These are phyloP conservation scores for Pythium sp. DNA, from an alignment of 352 stramenopile species.

Conservation along the genomic window DNA sequence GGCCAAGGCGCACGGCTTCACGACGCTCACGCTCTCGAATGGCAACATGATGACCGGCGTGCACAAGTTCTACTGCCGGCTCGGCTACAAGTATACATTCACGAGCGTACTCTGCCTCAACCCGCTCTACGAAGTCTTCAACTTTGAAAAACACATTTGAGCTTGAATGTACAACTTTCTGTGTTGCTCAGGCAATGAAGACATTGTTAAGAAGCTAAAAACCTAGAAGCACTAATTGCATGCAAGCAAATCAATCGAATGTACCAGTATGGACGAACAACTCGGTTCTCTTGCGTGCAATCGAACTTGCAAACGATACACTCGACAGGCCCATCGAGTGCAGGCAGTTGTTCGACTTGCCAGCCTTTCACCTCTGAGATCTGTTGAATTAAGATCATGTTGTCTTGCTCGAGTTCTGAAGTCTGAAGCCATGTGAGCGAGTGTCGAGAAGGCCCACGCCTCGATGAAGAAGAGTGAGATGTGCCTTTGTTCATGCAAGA, in stretches of 20 bases:
- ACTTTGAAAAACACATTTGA: conserved; percentile 16
- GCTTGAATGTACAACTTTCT: not conserved
- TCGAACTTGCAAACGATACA: not conserved
- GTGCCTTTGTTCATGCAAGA: not conserved
- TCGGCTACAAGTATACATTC: conserved; percentile 13
- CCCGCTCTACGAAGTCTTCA: conserved; percentile 10
- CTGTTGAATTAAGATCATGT: not conserved
- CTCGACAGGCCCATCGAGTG: not conserved
- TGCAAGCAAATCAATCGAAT: not conserved
- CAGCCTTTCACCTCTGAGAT: no score
- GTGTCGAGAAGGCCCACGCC: not conserved
- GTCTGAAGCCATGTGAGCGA: not conserved
- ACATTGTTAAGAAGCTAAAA: not conserved
- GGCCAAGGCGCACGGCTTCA: conserved; percentile 10
- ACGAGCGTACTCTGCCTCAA: conserved; percentile 6
- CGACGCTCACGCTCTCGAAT: conserved; percentile 15
- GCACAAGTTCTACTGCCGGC: conserved; percentile 14
- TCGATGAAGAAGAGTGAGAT: not conserved
- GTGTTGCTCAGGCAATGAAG: not conserved
- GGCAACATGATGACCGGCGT: conserved; percentile 17
- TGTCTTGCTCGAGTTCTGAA: not conserved
- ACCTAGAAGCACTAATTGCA: not conserved
- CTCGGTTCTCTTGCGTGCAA: not conserved
- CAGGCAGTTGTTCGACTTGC: not conserved
- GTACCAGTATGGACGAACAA: not conserved